Base-by-base conservation (phyloP, 768 basidiomycete genomes). In the Lentinus tigrinus region DNA sequence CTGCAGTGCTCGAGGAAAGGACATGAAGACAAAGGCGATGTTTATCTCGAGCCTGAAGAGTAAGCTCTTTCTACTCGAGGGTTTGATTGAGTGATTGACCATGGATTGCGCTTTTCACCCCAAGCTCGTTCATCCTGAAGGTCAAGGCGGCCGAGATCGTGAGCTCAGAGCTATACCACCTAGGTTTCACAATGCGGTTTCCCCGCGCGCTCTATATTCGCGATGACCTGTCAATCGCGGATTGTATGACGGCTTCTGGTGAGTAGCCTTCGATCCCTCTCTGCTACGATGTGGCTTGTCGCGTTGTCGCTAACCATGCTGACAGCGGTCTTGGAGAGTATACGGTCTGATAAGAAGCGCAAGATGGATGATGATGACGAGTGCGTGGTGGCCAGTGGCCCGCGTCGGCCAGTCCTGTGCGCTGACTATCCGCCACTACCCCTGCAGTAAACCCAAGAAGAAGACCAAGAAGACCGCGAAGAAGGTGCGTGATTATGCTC, bases 131-230 rank as follows among this genome's bases (percentile, higher is more conserved):
- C 71, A 89, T 98, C 36, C 58, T 98, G 63, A 90, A 90, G 65
- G 84, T 98, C 55, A 98, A 98, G 73, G 96, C 93, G 0, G 91
- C 95, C 0, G 95, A 98, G 69, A 92, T 98, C 52, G 85, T 85
- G 2, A 74, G 80, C 10, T 81, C 91, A 43, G 89, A 93, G 88
- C 57, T 39, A 70, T 56, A 23, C 34, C 89, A 89, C 52, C 70
- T 94, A 62, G 89, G 88, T 4, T 84, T 88, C 61, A 98, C 96
- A 0, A 89, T 99, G 85, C 87, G 97, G 21, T 99, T 99, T 68
- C 96, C 97, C 44, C 83, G 95, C 56, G 93, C 91, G 16, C 65
- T 93, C 46, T 68, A 73, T 3, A 93, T 95, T 58, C 83, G 93
- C 23, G 90, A 91, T 49, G 94, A 97, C 65, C 77, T 92, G 19